These are phyloP conservation scores for Alopecurus myosuroides DNA, from an alignment of 176 grass and related monocot genomes.

Conservation along the genomic window DNA sequence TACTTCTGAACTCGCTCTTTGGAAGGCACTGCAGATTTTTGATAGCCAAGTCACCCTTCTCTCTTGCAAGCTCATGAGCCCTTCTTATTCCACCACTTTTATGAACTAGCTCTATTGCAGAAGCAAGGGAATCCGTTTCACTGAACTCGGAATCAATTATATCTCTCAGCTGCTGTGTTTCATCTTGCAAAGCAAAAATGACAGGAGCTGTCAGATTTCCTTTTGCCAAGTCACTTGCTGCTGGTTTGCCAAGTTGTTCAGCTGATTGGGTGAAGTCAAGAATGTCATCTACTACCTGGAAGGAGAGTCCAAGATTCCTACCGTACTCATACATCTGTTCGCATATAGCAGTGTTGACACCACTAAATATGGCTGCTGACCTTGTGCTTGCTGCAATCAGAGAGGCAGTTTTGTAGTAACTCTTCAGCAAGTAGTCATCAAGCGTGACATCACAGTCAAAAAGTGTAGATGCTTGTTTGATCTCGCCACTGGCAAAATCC, in stretches of 20 bases:
- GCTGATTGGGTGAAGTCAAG: slow-evolving; percentile 92
- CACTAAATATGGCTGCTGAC: slow-evolving; percentile 80
- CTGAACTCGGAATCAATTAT: slow-evolving; percentile 81
- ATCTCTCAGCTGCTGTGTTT: slow-evolving; percentile 52
- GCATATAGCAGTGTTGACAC: slow-evolving; percentile 34
- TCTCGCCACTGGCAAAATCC: slow-evolving; percentile 95
- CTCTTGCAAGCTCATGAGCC: slow-evolving; percentile 72
- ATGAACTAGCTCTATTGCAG: slow-evolving; percentile 66
- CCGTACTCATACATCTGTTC: slow-evolving; percentile 89
- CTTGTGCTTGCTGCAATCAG: slow-evolving; percentile 88
- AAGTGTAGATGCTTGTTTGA: slow-evolving; percentile 83
- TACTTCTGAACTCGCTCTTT: slow-evolving; percentile 52
- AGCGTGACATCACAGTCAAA: slow-evolving; percentile 77
- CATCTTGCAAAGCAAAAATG: slow-evolving; percentile 63
- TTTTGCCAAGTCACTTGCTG: slow-evolving; percentile 64
- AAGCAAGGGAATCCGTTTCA: slow-evolving; percentile 50
- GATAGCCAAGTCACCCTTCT: slow-evolving; percentile 58
- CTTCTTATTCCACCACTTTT: slow-evolving; percentile 52
- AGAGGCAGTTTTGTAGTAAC: slow-evolving; percentile 94
- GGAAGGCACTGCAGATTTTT: slow-evolving; percentile 70
- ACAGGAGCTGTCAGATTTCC: slow-evolving; percentile 83
- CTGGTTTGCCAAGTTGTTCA: slow-evolving; percentile 84
- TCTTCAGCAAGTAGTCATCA: slow-evolving; percentile 92
- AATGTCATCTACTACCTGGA: slow-evolving; percentile 96
- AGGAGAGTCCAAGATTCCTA: slow-evolving; percentile 79